Conservation (phyloP, 2,329 filamentous ascomycete genomes). For the Cladosporium austrohemisphaericum region DNA sequence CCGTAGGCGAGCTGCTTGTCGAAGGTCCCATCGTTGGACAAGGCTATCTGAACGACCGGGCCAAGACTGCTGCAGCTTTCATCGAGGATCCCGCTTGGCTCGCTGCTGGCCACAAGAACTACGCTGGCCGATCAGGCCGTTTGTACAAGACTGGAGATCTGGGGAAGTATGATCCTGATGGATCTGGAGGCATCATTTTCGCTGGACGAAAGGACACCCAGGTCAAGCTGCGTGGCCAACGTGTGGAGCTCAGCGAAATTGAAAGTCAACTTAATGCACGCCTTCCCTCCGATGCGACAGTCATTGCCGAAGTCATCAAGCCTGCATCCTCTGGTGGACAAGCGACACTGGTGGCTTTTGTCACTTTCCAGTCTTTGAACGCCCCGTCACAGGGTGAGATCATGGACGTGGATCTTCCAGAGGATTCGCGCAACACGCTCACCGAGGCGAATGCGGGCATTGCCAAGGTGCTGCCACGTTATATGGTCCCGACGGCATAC, state of each 20-base stretch:
- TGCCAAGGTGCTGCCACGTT: conserved; percentile 24
- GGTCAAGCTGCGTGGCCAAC: conserved; percentile 63
- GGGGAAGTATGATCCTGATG: conserved; percentile 52
- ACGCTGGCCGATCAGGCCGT: conserved; percentile 39
- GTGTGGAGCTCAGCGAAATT: conserved; percentile 58
- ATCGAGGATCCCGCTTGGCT: conserved; percentile 29
- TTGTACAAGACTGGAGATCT: conserved; percentile 61
- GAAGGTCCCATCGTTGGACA: conserved; percentile 45
- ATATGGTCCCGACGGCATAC: conserved; percentile 43
- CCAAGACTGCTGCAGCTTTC: conserved; percentile 32
- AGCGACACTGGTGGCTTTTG: conserved; percentile 19
- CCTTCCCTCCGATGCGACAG: conserved; percentile 3
- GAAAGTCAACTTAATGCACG: conserved; percentile 32
- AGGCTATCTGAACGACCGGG: conserved; percentile 39
- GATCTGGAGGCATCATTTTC: conserved; percentile 47
- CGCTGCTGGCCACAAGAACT: conserved; percentile 4
- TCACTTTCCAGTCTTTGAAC: conserved; percentile 9
- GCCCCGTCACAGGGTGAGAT: conserved; percentile 6
- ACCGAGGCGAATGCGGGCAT: conserved; percentile 9
- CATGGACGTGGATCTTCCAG: conserved; percentile 7
- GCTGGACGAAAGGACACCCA: conserved; percentile 56
- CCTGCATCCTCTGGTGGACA: conserved; percentile 10
- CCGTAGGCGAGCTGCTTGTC: conserved; percentile 46
- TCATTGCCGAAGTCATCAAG: conserved; percentile 12
- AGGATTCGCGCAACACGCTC: conserved; percentile 1